phyloP scores from a whole-genome alignment of 129 eudicot genomes.

The Glebionis coronaria region DNA sequence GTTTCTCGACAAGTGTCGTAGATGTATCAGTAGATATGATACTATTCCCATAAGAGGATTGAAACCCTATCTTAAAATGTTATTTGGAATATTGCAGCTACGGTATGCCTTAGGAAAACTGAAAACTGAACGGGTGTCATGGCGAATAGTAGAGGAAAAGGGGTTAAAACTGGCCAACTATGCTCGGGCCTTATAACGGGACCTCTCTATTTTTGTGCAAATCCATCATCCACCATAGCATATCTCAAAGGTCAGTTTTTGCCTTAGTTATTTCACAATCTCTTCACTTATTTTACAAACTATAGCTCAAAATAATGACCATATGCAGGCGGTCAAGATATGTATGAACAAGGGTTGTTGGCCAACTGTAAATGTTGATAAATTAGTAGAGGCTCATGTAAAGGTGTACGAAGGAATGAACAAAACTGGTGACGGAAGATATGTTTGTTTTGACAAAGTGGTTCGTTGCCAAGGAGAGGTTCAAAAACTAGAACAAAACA shows the following conservation, averaged over 20 bases:
- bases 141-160: constrained; percentile 54
- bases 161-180: constrained; percentile 48
- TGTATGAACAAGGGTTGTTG: constrained; percentile 50
- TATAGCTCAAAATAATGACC: neutral
- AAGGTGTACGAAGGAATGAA: constrained; percentile 58
- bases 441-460: constrained; percentile 55
- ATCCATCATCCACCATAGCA: constrained; percentile 68
- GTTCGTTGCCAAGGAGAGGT: constrained; percentile 36
- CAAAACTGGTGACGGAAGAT: constrained; percentile 46
- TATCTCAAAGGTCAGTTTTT: constrained; percentile 58
- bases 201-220: constrained; percentile 42
- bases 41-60: neutral
- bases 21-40: neutral
- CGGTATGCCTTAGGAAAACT: constrained; percentile 80
- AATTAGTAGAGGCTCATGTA: constrained; percentile 66
- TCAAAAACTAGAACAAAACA: constrained; percentile 33
- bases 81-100: constrained; percentile 36
- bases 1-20: neutral
- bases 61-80: neutral
- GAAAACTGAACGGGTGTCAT: constrained; percentile 66
- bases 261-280: neutral
- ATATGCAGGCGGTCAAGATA: constrained; percentile 56
- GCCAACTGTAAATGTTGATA: constrained; percentile 65
- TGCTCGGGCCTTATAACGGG: constrained; percentile 78
- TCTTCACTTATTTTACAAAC: neutral